Evolutionary conservation across 192 early-diverging fungal species (phyloP).

Genomic region (Umbelopsis ramanniana): DNA sequence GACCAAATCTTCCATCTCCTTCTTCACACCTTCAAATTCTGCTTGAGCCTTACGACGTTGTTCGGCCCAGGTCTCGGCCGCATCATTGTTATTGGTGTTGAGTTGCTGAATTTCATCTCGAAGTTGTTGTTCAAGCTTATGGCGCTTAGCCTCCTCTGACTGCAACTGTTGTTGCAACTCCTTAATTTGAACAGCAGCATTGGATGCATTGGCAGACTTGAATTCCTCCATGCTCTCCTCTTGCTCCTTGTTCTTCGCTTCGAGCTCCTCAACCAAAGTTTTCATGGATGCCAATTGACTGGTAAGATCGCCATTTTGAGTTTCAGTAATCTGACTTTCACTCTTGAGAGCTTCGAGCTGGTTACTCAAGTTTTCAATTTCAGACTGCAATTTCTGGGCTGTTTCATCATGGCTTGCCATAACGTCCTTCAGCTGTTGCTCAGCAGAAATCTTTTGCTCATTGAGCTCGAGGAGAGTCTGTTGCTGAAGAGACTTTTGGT

Average conservation of each 20-base stretch:
- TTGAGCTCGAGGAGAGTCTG: background rate
- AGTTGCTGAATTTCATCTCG: constrained; percentile 12
- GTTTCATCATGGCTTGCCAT: background rate
- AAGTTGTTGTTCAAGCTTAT: constrained; percentile 4
- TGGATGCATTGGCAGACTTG: background rate
- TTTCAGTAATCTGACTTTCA: background rate
- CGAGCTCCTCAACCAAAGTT: background rate
- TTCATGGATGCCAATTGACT: background rate
- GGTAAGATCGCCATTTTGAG: background rate
- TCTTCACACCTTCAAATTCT: background rate
- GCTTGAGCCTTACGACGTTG: constrained; percentile 12
- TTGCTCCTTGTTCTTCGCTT: constrained; percentile 6
- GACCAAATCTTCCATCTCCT: constrained; percentile 9
- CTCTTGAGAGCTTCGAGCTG: background rate
- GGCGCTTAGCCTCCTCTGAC: background rate
- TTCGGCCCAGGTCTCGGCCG: constrained; percentile 10
- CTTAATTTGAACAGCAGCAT: constrained; percentile 13
- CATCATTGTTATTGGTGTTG: constrained; percentile 6
- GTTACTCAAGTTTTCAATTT: background rate
- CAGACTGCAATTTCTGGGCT: background rate
- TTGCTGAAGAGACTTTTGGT: background rate
- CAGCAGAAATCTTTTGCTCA: background rate
- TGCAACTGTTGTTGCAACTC: constrained; percentile 11
- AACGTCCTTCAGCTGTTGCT: background rate
- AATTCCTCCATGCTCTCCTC: background rate